Percentiles rank a stretch among this genome's conserved stretches.
Evolutionary conservation across 768 basidiomycete genomes (phyloP).

Genomic region (Serpula lacrymans): DNA sequence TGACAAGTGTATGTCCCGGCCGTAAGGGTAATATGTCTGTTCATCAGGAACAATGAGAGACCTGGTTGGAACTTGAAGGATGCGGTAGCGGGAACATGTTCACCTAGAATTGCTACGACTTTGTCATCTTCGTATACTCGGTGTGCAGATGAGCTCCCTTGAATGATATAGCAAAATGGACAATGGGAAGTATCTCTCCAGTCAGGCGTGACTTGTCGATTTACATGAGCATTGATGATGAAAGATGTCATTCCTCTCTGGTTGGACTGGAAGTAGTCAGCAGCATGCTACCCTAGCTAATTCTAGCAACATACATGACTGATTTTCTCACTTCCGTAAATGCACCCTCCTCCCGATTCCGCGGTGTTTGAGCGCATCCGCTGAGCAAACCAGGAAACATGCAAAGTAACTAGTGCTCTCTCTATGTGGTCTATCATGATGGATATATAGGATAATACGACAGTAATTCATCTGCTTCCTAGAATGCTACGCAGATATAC

Average conservation of each 20-base stretch:
- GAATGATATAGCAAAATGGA: slow-evolving; percentile 65
- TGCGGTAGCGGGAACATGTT: slow-evolving; percentile 4
- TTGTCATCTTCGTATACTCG: slow-evolving; percentile 59
- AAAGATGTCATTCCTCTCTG: slow-evolving; percentile 68
- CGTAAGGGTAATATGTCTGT: slow-evolving; percentile 68
- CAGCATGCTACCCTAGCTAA: no score
- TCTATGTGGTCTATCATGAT: no score
- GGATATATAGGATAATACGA: no score
- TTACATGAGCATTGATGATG: slow-evolving; percentile 61
- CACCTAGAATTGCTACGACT: slow-evolving; percentile 65
- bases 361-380: no score
- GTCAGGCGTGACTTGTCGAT: slow-evolving; percentile 40
- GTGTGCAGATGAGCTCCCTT: slow-evolving; percentile 42
- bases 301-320: no score
- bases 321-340: no score
- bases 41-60: slow-evolving; percentile 1
- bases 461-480: no score
- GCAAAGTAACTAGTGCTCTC: no score
- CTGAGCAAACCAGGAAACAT: no score
- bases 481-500: no score
- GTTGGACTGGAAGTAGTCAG: slow-evolving; percentile 1
- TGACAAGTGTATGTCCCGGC: slow-evolving; percentile 64
- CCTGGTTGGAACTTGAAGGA: not conserved
- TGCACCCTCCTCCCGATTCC: no score
- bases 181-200: slow-evolving; percentile 53